Conservation (phyloP, 805 yeast genomes). For the Lipomyces chichibuensis region DNA sequence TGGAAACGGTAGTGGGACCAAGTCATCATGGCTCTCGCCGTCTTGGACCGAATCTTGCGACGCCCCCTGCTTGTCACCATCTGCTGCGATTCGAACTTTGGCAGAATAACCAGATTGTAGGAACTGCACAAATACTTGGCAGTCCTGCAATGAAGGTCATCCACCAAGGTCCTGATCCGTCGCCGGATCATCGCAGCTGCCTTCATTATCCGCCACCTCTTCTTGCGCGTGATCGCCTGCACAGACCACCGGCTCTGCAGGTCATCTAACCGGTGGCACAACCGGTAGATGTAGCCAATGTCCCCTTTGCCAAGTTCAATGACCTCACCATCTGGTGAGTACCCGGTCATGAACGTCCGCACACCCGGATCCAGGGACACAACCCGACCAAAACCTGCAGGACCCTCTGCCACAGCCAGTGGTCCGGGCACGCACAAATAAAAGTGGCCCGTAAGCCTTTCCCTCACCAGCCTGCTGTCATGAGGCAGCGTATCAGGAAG, state of each 20-base stretch:
- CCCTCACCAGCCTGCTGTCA: conserved; percentile 1
- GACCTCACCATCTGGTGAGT: neutral
- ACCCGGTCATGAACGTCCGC: neutral
- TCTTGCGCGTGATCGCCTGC: neutral
- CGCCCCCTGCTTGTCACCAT: neutral
- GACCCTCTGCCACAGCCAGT: neutral
- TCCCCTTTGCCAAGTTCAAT: neutral
- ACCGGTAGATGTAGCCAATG: neutral
- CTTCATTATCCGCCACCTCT: neutral
- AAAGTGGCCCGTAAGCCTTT: conserved; percentile 2
- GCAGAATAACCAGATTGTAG: neutral
- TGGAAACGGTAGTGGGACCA: neutral
- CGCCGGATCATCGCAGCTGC: neutral
- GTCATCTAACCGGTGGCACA: neutral
- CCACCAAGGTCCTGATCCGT: neutral
- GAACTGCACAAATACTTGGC: neutral
- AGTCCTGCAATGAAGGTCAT: neutral
- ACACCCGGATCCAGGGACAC: neutral
- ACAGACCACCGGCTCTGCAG: neutral
- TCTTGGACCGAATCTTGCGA: neutral
- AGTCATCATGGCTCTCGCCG: neutral
- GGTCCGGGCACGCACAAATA: neutral
- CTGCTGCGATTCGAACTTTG: neutral
- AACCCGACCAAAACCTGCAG: neutral
- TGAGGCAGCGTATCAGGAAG: conserved; percentile 1